phyloP scores from a whole-genome alignment of 306 rosid species.

The Fragaria vesca region DNA sequence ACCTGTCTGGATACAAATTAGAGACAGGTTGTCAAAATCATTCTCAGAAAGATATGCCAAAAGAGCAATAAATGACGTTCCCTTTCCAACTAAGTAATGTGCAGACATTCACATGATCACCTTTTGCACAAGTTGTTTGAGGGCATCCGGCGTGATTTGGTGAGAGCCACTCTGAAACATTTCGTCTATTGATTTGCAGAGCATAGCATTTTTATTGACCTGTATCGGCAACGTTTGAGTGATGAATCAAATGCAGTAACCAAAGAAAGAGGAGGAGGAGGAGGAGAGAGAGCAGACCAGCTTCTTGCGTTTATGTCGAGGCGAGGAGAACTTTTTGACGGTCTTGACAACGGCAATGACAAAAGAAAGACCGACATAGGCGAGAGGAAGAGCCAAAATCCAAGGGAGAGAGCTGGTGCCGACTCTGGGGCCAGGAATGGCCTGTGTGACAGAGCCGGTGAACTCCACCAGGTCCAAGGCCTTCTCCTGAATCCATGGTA shows the following conservation, averaged over 20 bases:
- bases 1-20: constrained; percentile 68
- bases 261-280: neutral
- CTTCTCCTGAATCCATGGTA: constrained; percentile 95
- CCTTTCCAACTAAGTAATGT: neutral
- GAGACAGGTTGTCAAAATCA: constrained; percentile 28
- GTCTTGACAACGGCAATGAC: constrained; percentile 75
- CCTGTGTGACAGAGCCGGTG: constrained; percentile 88
- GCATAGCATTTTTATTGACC: constrained; percentile 75
- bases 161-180: constrained; percentile 61
- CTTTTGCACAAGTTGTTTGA: constrained; percentile 57
- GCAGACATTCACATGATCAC: constrained; percentile 24
- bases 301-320: constrained; percentile 75
- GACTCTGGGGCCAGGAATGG: constrained; percentile 90
- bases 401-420: constrained; percentile 83
- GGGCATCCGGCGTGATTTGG: constrained; percentile 45
- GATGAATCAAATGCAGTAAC: neutral
- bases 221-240: constrained; percentile 8
- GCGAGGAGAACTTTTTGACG: constrained; percentile 64
- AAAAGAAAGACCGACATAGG: constrained; percentile 68
- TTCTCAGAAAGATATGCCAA: neutral
- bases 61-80: neutral
- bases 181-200: constrained; percentile 67
- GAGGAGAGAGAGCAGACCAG: constrained; percentile 39
- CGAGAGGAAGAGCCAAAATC: constrained; percentile 85
- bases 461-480: constrained; percentile 90